These are phyloP conservation scores for Dioscorea zingiberensis DNA, from an alignment of 106 monocot genomes.

Conservation along the genomic window DNA sequence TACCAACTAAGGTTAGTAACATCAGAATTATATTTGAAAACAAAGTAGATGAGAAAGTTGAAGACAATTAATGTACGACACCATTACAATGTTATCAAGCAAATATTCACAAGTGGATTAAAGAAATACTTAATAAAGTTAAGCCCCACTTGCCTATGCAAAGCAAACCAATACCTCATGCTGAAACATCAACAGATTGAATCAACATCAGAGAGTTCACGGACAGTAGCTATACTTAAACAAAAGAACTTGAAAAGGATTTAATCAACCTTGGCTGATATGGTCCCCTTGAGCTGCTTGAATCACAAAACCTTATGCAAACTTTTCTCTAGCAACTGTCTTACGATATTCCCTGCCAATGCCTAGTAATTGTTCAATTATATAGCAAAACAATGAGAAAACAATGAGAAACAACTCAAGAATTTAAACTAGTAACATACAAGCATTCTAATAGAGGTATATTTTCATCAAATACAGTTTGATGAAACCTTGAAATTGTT, in stretches of 20 bases:
- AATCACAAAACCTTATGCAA: conserved; percentile 68
- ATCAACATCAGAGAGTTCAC: not conserved
- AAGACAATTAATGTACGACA: too few relatives aligned
- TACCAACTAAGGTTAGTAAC: too few relatives aligned
- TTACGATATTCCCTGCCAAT: conserved; percentile 56
- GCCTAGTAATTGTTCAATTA: not conserved
- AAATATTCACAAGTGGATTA: not conserved
- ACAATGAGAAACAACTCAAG: too few relatives aligned
- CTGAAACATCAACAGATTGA: conserved; percentile 27
- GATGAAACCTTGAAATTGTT: too few relatives aligned
- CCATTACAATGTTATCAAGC: not conserved
- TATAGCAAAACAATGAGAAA: not conserved
- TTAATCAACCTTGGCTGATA: conserved; percentile 46
- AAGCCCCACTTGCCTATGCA: conserved; percentile 62
- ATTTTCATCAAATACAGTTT: too few relatives aligned
- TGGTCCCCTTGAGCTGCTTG: conserved; percentile 12
- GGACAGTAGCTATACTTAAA: not conserved
- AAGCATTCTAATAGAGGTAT: too few relatives aligned
- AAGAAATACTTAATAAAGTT: not conserved
- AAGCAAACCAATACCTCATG: conserved; percentile 82
- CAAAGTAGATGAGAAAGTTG: too few relatives aligned
- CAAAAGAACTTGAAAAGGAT: not conserved
- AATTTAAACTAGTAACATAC: too few relatives aligned
- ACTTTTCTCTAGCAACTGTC: conserved; percentile 46
- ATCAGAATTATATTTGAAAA: too few relatives aligned